These are phyloP conservation scores for Hortiboletus flavorubellus DNA, from an alignment of 768 basidiomycete species.

Conservation along the genomic window DNA sequence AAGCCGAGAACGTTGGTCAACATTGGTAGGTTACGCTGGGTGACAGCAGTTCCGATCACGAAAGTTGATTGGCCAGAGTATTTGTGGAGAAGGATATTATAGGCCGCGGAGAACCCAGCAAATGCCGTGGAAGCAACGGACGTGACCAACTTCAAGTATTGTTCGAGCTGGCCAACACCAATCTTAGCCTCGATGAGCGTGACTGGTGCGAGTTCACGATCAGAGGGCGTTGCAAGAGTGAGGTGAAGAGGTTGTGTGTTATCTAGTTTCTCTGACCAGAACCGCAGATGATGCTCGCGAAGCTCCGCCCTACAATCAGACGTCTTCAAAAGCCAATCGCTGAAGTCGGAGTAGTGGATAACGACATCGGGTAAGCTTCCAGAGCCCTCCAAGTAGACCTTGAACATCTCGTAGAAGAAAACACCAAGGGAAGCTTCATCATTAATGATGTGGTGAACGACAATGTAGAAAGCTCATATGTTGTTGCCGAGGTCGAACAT, in stretches of 20 bases:
- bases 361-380: constrained; percentile 23
- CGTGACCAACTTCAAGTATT: constrained; percentile 20
- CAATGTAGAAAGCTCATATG: constrained; percentile 27
- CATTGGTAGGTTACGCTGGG: constrained; percentile 29
- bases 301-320: constrained; percentile 28
- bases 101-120: constrained; percentile 31
- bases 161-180: constrained; percentile 15
- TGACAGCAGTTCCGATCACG: constrained; percentile 30
- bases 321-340: constrained; percentile 27
- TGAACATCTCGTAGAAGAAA: constrained; percentile 32
- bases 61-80: constrained; percentile 31
- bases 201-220: constrained; percentile 25
- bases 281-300: constrained; percentile 23
- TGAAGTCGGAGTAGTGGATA: constrained; percentile 22
- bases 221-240: constrained; percentile 26
- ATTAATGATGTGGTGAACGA: constrained; percentile 32
- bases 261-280: constrained; percentile 22
- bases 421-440: constrained; percentile 29
- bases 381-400: constrained; percentile 25
- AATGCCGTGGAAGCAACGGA: constrained; percentile 22
- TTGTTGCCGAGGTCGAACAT: constrained; percentile 24
- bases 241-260: constrained; percentile 17
- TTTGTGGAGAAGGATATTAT: constrained; percentile 33
- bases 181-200: constrained; percentile 28
- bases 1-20: constrained; percentile 27